Base-by-base conservation (phyloP, 805 yeast species). In the Nakazawaea ernobii region DNA sequence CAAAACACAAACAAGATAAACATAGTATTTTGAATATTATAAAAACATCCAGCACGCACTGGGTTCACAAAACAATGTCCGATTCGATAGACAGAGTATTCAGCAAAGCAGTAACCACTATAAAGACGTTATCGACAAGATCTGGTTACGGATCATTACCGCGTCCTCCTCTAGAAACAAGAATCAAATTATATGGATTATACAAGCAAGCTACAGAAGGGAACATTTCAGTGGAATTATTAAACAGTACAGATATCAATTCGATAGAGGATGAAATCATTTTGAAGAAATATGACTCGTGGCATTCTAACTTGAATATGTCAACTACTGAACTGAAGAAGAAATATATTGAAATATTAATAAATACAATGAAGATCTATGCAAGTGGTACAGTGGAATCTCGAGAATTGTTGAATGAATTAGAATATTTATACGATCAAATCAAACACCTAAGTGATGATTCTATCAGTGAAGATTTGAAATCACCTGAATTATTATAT, bases 151-250 rank as follows among this genome's bases (percentile, higher is more conserved):
- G 82, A 13, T 68, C 83, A 8, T 66, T 86, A 28, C 89, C 91
- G 0, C 72, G 91, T 27, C 95, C 95, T 0, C 90, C 94, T 0
- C 75, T 86, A 2, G 84, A 81, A 45, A 77, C 71, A 50, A 63
- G 95, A 32, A 79, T 84, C 49, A 73, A 73, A 53, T 70, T 88
- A 4, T 88, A 88, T 61, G 96, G 95, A 0, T 71, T 88, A 43
- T 88, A 87, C 66, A 89, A 88, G 57, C 96, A 88, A 60, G 91
- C 95, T 1, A 88, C 95, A 5, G 92, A 86, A 63, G 96, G 96
- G 7, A 80, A 88, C 60, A 89, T 86, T 8, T 29, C 43, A 4
- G 30, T n/a, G n/a, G 89, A 41, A 92, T 92, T 0, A 62, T 64
- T 1, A 91, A 90, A 4, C n/a, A 33, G 32, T 13, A 24, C 36